Evolutionary conservation across 2,329 filamentous ascomycete species (phyloP).

Genomic region (Botrytis paeoniae): DNA sequence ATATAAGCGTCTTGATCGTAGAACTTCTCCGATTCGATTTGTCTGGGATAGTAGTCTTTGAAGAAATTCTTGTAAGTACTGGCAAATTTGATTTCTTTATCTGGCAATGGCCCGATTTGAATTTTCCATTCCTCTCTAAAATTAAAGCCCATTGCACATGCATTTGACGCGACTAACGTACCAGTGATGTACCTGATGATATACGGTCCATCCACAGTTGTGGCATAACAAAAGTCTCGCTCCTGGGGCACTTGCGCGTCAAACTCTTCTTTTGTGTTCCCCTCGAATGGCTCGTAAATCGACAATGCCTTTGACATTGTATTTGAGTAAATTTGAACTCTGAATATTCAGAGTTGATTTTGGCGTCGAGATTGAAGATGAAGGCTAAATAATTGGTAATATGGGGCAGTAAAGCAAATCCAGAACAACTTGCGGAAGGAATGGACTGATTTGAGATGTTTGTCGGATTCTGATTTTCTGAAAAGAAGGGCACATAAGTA

Average conservation of each 20-base stretch:
- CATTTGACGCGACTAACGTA: neutral
- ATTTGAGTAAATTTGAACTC: neutral
- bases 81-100: neutral
- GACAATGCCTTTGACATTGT: neutral
- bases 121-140: neutral
- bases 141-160: neutral
- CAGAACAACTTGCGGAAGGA: no score
- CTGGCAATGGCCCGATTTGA: neutral
- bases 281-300: neutral
- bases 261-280: neutral
- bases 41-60: fast-evolving
- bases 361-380: neutral
- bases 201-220: neutral
- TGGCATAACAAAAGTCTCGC: neutral
- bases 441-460: neutral
- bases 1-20: neutral
- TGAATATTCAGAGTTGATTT: neutral
- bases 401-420: no score
- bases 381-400: no score
- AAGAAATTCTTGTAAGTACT: neutral
- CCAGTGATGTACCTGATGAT: fast-evolving
- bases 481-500: neutral
- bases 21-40: neutral
- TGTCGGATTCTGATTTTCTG: neutral
- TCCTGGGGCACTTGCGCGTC: neutral